These are phyloP conservation scores for Paramecium octaurelia DNA, from an alignment of 73 alveolate species.

Conservation along the genomic window DNA sequence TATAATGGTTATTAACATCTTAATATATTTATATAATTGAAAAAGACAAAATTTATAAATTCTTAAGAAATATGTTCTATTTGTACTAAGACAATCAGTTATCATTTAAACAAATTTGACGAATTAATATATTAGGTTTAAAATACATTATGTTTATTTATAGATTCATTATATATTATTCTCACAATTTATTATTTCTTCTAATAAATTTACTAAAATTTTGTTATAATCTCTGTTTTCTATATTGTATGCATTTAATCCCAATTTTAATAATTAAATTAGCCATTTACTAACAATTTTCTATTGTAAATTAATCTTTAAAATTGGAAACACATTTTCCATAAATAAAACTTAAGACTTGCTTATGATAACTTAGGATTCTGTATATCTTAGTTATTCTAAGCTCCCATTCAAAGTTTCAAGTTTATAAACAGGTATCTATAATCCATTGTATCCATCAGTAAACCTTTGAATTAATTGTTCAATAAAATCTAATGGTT, in stretches of 20 bases:
- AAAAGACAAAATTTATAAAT: background rate
- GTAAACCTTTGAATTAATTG: background rate
- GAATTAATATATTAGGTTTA: background rate
- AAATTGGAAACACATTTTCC: background rate
- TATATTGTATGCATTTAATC: background rate
- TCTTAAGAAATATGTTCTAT: background rate
- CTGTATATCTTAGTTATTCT: background rate
- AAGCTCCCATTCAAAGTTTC: background rate
- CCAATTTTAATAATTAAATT: background rate
- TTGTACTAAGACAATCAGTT: background rate
- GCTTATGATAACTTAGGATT: background rate
- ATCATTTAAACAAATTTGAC: too few relatives aligned
- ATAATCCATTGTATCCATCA: background rate
- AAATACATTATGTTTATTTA: background rate
- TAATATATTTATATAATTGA: too few relatives aligned
- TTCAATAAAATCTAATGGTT: slow-evolving; percentile 4
- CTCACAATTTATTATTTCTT: background rate
- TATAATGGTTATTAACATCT: slow-evolving; percentile 80
- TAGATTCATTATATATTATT: background rate
- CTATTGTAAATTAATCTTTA: background rate
- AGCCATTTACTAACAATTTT: slow-evolving; percentile 16
- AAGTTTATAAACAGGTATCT: background rate
- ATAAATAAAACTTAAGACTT: background rate
- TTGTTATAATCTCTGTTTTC: background rate
- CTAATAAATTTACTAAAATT: background rate